Evolutionary conservation across 2,329 filamentous ascomycete genomes (phyloP).

Genomic region (Westerdykella ornata): DNA sequence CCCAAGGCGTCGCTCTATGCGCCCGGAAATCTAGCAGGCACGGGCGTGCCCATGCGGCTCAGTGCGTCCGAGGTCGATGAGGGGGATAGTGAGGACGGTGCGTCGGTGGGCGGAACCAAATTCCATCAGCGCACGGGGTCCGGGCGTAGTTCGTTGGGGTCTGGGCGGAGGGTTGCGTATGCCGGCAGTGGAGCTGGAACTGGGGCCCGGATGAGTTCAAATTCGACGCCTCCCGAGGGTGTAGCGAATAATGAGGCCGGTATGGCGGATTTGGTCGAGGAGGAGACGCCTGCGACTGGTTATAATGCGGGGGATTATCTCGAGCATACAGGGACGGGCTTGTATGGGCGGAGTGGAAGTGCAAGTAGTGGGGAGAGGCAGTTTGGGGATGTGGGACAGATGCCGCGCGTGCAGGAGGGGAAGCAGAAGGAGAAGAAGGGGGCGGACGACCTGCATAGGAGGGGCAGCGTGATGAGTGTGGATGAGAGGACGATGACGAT

Average conservation of each 20-base stretch:
- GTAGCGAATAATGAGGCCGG: constrained; percentile 36
- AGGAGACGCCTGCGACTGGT: constrained; percentile 43
- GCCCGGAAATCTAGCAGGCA: constrained; percentile 66
- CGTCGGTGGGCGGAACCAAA: constrained; percentile 31
- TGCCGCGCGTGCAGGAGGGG: constrained; percentile 41
- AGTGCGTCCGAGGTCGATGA: constrained; percentile 94
- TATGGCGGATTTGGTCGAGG: constrained; percentile 37
- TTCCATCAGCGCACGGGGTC: constrained; percentile 67
- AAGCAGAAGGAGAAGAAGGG: constrained; percentile 39
- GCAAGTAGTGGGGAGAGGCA: constrained; percentile 39
- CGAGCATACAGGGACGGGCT: constrained; percentile 36
- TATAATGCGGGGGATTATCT: constrained; percentile 39
- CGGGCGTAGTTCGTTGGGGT: constrained; percentile 59
- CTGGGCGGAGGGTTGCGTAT: constrained; percentile 34
- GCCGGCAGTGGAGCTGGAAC: constrained; percentile 23
- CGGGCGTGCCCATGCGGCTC: constrained; percentile 81
- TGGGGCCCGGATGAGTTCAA: constrained; percentile 45
- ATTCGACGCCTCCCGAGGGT: constrained; percentile 49
- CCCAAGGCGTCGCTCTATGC: constrained; percentile 72
- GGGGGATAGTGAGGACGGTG: constrained; percentile 69
- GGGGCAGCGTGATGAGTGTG: constrained; percentile 61
- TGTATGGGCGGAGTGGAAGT: constrained; percentile 39
- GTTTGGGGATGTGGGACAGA: constrained; percentile 50
- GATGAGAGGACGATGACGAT: constrained; percentile 76
- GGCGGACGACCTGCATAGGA: constrained; percentile 64